Evolutionary conservation across 2,329 filamentous ascomycete genomes (phyloP).

Genomic region (Kalaharituber pfeilii): DNA sequence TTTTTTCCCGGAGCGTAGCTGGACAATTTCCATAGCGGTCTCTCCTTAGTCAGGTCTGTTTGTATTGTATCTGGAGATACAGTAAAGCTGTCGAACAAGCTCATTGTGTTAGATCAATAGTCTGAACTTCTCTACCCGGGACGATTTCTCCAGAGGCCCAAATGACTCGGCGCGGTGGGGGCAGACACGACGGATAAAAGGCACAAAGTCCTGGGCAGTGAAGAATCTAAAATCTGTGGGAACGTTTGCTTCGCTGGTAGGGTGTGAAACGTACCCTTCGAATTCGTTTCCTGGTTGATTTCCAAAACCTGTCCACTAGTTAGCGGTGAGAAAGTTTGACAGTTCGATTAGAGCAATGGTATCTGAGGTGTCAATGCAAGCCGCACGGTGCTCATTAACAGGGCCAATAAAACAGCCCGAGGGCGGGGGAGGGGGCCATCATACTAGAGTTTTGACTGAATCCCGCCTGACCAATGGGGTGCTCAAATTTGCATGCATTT

Average conservation of each 20-base stretch:
- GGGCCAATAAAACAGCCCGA: background rate
- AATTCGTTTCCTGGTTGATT: background rate
- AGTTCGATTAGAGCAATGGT: background rate
- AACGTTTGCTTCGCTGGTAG: background rate
- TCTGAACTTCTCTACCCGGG: background rate
- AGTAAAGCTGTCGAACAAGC: constrained; percentile 7
- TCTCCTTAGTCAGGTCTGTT: constrained; percentile 13
- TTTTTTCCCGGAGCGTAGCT: constrained; percentile 19
- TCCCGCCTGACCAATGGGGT: constrained; percentile 8
- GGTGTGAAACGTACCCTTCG: background rate
- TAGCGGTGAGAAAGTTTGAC: background rate
- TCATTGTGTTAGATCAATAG: background rate
- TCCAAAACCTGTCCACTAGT: background rate
- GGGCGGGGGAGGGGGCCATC: constrained; percentile 5
- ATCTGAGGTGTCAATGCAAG: background rate
- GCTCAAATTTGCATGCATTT: constrained; percentile 11
- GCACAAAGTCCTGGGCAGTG: background rate
- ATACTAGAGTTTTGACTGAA: constrained; percentile 3
- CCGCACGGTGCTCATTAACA: background rate
- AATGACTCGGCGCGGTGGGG: background rate
- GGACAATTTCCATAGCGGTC: constrained; percentile 16
- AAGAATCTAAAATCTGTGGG: constrained; percentile 2
- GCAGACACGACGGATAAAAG: background rate
- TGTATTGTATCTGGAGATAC: constrained; percentile 13
- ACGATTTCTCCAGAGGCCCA: background rate